These are phyloP conservation scores for Calycina marina DNA, from an alignment of 2,329 filamentous ascomycete species.

Conservation along the genomic window DNA sequence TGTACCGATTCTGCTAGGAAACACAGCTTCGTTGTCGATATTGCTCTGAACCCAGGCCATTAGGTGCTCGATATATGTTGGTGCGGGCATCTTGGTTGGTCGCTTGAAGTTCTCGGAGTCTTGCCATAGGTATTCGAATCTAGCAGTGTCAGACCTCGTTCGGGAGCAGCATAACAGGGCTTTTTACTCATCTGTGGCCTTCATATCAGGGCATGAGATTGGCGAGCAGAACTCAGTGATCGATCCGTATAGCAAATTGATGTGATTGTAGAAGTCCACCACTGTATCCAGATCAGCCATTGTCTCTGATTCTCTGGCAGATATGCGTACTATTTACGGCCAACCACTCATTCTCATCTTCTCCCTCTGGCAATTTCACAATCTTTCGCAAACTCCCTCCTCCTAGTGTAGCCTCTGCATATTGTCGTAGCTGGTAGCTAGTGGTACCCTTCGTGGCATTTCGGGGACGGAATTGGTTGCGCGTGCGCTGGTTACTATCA, in stretches of 20 bases:
- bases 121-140: slow-evolving; percentile 98
- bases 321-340: slow-evolving; percentile 72
- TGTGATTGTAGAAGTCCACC: slow-evolving; percentile 99
- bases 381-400: slow-evolving; percentile 92
- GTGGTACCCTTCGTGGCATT: slow-evolving; percentile 72
- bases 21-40: slow-evolving; percentile 88
- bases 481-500: slow-evolving; percentile 67
- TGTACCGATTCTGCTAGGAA: slow-evolving; percentile 79
- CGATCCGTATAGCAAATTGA: slow-evolving; percentile 95
- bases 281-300: slow-evolving; percentile 39
- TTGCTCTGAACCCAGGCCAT: slow-evolving; percentile 94
- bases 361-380: slow-evolving; percentile 90
- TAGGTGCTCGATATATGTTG: slow-evolving; percentile 93
- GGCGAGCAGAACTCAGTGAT: slow-evolving; percentile 99
- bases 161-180: not conserved
- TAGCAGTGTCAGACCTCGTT: slow-evolving; percentile 26
- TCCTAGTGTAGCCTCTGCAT: slow-evolving; percentile 91
- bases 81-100: slow-evolving; percentile 94
- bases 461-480: slow-evolving; percentile 83
- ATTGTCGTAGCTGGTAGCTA: slow-evolving; percentile 90
- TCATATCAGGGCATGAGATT: slow-evolving; percentile 96
- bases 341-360: slow-evolving; percentile 96
- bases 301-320: not conserved
- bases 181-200: slow-evolving; percentile 90
- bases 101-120: slow-evolving; percentile 87